A percentile compares a stretch with the other conserved stretches of the same genome.
phyloP scores from a whole-genome alignment of 352 stramenopile species.

The Phytophthora megakarya region DNA sequence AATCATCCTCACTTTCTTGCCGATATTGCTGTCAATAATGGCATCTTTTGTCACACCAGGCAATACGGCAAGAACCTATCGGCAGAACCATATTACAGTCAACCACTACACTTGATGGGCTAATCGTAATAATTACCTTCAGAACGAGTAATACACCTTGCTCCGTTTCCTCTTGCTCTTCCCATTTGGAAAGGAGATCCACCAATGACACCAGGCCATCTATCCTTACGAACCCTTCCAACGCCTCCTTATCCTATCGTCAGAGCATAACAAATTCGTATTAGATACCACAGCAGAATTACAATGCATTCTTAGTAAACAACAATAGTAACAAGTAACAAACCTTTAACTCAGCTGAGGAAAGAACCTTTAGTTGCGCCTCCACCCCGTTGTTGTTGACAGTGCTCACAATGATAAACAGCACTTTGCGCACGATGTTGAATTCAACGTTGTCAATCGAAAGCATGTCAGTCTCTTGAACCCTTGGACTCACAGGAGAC shows the following conservation, averaged over 20 bases:
- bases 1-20: conserved; percentile 51
- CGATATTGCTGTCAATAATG: conserved; percentile 56
- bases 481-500: conserved; percentile 19
- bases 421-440: conserved; percentile 58
- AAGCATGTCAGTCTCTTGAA: conserved; percentile 32
- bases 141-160: conserved; percentile 61
- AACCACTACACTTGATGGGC: conserved; percentile 1
- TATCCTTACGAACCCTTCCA: conserved; percentile 55
- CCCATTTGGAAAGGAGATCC: conserved; percentile 55
- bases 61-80: conserved; percentile 58
- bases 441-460: conserved; percentile 36
- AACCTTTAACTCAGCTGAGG: conserved; percentile 47
- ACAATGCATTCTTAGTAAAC: neutral
- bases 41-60: conserved; percentile 53
- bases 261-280: neutral
- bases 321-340: conserved; percentile 4
- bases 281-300: neutral
- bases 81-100: neutral
- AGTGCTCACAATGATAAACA: conserved; percentile 65
- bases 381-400: conserved; percentile 32
- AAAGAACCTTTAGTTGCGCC: conserved; percentile 43
- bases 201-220: conserved; percentile 52
- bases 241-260: conserved; percentile 51
- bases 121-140: conserved; percentile 45
- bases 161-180: conserved; percentile 50